A percentile compares a stretch with the other conserved stretches of the same genome.
phyloP scores from a whole-genome alignment of 1,284 basidiomycete genomes.

The Puccinia hordei region DNA sequence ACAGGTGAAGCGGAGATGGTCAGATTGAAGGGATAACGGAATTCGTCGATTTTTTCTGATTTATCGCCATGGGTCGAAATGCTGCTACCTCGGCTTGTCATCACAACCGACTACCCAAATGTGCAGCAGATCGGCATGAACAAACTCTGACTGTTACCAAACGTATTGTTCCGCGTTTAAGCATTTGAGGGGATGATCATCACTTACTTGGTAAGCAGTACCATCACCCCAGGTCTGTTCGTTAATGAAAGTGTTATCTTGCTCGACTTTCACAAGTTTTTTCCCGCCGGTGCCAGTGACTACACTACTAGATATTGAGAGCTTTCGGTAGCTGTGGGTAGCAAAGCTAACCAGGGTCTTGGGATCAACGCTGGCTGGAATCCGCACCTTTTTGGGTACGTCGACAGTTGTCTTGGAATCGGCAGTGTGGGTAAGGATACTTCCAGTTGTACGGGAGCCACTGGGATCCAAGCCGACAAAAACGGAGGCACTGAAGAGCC shows the following conservation, averaged over 20 bases:
- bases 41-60: slow-evolving; percentile 1
- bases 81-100: slow-evolving; percentile 4
- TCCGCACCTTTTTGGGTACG: background rate
- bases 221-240: slow-evolving; percentile 3
- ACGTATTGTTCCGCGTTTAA: background rate
- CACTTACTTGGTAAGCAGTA: slow-evolving; percentile 20
- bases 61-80: slow-evolving; percentile 21
- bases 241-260: slow-evolving; percentile 10
- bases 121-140: background rate
- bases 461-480: slow-evolving; percentile 64
- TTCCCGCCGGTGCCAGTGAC: slow-evolving; percentile 20
- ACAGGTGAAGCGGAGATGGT: background rate
- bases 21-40: slow-evolving; percentile 33
- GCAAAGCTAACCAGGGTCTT: background rate
- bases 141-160: slow-evolving; percentile 16
- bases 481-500: slow-evolving; percentile 74
- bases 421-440: background rate
- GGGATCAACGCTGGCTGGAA: background rate
- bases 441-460: slow-evolving; percentile 14
- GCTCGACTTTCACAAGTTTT: slow-evolving; percentile 25
- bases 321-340: slow-evolving; percentile 14
- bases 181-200: background rate
- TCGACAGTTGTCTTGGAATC: background rate
- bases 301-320: slow-evolving; percentile 9
- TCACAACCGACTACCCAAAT: background rate